Evolutionary conservation across 2,329 filamentous ascomycete species (phyloP).

Genomic region (Diaporthe sp.): DNA sequence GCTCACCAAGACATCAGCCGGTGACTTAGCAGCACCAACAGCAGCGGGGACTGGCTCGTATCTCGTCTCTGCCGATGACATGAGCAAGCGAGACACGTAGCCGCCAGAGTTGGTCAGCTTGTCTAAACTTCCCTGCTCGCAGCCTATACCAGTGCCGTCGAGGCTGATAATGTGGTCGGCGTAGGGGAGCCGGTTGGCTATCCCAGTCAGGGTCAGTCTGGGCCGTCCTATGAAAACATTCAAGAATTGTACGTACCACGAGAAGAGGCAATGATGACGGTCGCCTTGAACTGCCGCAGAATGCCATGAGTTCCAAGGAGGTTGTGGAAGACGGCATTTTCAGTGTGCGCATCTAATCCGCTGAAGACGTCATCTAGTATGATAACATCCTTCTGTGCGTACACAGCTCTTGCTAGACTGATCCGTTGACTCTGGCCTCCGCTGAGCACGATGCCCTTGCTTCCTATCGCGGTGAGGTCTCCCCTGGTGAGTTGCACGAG

Average conservation of each 20-base stretch:
- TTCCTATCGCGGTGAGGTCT: slow-evolving; percentile 36
- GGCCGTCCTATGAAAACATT: not conserved
- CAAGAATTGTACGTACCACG: not conserved
- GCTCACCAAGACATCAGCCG: not conserved
- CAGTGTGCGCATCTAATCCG: slow-evolving; percentile 56
- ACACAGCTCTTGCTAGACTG: slow-evolving; percentile 57
- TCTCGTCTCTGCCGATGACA: not conserved
- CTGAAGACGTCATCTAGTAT: slow-evolving; percentile 60
- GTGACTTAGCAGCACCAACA: not conserved
- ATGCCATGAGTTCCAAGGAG: slow-evolving; percentile 55
- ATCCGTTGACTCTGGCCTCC: slow-evolving; percentile 35
- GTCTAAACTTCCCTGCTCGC: slow-evolving; percentile 4
- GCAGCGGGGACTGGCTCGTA: not conserved
- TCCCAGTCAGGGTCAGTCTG: not conserved
- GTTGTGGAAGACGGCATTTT: slow-evolving; percentile 52
- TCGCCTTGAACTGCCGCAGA: slow-evolving; percentile 48
- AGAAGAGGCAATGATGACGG: slow-evolving; percentile 41
- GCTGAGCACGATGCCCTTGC: slow-evolving; percentile 33
- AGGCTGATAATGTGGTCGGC: slow-evolving; percentile 1
- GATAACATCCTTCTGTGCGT: slow-evolving; percentile 49
- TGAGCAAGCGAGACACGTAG: slow-evolving; percentile 4
- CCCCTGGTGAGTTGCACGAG: slow-evolving; percentile 27
- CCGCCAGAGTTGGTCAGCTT: not conserved
- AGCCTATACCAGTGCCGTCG: not conserved
- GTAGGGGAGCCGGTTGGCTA: slow-evolving; percentile 7